These are phyloP conservation scores for Xylariaceae sp. DNA, from an alignment of 2,329 filamentous ascomycete species.

Conservation along the genomic window DNA sequence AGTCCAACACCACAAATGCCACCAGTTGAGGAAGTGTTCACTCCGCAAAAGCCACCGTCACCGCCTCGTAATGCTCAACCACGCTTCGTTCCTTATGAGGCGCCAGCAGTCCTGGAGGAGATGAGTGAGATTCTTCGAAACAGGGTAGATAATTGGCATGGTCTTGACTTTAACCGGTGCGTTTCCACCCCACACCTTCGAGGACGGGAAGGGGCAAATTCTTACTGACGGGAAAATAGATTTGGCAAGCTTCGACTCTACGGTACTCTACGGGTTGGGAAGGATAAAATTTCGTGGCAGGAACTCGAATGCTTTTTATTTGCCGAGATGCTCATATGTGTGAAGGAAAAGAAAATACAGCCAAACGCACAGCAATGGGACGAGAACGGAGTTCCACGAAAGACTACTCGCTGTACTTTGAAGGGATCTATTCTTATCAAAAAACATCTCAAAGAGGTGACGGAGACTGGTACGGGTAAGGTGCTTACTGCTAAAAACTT, in stretches of 20 bases:
- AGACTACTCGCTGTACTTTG: constrained; percentile 72
- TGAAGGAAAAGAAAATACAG: constrained; percentile 85
- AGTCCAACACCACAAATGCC: constrained; percentile 40
- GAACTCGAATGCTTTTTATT: constrained; percentile 96
- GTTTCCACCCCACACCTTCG: constrained; percentile 18
- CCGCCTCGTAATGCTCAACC: constrained; percentile 50
- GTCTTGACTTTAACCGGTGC: constrained; percentile 79
- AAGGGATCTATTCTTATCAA: constrained; percentile 98
- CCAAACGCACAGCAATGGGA: constrained; percentile 60
- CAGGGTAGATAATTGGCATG: constrained; percentile 98
- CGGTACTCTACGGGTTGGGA: constrained; percentile 85
- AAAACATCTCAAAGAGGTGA: constrained; percentile 88
- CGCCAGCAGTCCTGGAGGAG: constrained; percentile 70
- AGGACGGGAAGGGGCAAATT: background rate
- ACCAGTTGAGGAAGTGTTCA: constrained; percentile 49
- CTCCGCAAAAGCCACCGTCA: constrained; percentile 51
- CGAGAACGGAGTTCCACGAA: constrained; percentile 52
- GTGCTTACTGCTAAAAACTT: constrained; percentile 18
- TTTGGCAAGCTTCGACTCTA: constrained; percentile 91
- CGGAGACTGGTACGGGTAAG: constrained; percentile 56
- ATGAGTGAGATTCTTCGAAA: constrained; percentile 78
- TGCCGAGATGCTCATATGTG: constrained; percentile 97
- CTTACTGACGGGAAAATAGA: constrained; percentile 39
- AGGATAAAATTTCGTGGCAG: constrained; percentile 95
- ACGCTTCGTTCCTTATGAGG: constrained; percentile 65